phyloP scores from a whole-genome alignment of 2,329 filamentous ascomycete genomes.

The Pseudogymnoascus sp. region DNA sequence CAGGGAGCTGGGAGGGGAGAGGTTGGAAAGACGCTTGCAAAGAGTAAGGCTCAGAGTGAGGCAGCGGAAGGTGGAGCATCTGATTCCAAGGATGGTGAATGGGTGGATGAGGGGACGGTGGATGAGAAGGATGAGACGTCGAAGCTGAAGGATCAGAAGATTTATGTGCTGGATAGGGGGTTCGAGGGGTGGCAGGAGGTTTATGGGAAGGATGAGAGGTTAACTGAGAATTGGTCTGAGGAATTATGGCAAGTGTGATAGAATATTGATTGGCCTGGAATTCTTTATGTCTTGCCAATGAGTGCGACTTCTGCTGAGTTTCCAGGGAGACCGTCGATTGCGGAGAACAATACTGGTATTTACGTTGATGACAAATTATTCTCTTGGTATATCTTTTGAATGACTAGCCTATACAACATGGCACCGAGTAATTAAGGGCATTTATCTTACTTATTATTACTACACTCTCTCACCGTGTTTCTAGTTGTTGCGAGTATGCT shows the following conservation, averaged over 20 bases:
- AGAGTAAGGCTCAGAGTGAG: constrained; percentile 16
- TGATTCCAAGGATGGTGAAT: constrained; percentile 28
- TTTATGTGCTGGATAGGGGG: constrained; percentile 74
- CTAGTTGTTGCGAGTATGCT: neutral
- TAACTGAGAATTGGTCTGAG: constrained; percentile 79
- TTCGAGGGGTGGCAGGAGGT: constrained; percentile 85
- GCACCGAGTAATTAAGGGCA: neutral
- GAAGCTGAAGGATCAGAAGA: constrained; percentile 48
- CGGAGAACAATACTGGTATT: too few species aligned
- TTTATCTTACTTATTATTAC: neutral
- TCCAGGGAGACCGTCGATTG: too few species aligned
- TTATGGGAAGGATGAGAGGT: constrained; percentile 64
- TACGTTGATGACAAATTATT: neutral
- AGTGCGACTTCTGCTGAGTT: too few species aligned
- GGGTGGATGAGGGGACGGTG: constrained; percentile 17
- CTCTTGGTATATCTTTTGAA: neutral
- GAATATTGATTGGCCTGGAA: neutral
- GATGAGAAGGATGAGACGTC: constrained; percentile 19
- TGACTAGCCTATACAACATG: neutral
- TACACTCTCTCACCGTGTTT: too few species aligned
- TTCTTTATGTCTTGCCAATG: neutral
- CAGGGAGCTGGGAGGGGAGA: constrained; percentile 16
- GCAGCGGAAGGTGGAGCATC: constrained; percentile 25
- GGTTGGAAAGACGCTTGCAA: constrained; percentile 15
- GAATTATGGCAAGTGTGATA: constrained; percentile 61